Base-by-base conservation (phyloP, 2,329 filamentous ascomycete species). In the Reticulascus tulasneorum region DNA sequence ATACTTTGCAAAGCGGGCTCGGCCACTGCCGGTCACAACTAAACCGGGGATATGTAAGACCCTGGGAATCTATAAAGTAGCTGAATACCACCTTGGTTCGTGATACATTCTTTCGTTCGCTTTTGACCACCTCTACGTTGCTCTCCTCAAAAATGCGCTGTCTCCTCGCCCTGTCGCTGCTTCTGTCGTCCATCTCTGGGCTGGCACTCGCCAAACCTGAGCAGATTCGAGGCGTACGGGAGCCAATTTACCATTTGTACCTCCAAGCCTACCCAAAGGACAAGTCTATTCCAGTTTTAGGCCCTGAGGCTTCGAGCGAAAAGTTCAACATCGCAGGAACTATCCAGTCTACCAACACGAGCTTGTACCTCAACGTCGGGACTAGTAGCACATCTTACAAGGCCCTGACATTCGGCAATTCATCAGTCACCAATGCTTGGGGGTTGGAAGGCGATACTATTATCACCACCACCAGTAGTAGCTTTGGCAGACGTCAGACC, bases 231-330 rank as follows among this genome's bases (percentile, higher is more conserved):
- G 64, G 65, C 23, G 70, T 74, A 8, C 54, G 59, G 37, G 59
- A 62, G 7, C 72, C 73, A 3, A 67, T 75, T 37, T 75, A 66
- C 44, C 72, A 77, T 48, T 60, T 69, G 16, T 75, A 76, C 45
- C 58, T 76, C 4, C 72, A 75, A 50, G 56, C 63, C 4, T 60
- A 62, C 36, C 56, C 66, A 6, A 55, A 62, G 28, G 62, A 71
- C 30, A 46, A 62, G 63, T 53, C 64, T 3, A 57, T 63, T 8
- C 64, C 69, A 2, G 67, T 75, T 1, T 66, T 76, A 42, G 72
- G 71, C 12, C 70, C 72, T n/a, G 71, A 73, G 49, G 50, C 58
- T 23, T 62, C 56, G 21, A 63, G 62, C 44, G 68, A 73, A 46
- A 67, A 63, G 41, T 75, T 73, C 52, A 62, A 63, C 42, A 72